These are phyloP conservation scores for Eremochloa ophiuroides DNA, from an alignment of 176 grass and related monocot species.

Conservation along the genomic window DNA sequence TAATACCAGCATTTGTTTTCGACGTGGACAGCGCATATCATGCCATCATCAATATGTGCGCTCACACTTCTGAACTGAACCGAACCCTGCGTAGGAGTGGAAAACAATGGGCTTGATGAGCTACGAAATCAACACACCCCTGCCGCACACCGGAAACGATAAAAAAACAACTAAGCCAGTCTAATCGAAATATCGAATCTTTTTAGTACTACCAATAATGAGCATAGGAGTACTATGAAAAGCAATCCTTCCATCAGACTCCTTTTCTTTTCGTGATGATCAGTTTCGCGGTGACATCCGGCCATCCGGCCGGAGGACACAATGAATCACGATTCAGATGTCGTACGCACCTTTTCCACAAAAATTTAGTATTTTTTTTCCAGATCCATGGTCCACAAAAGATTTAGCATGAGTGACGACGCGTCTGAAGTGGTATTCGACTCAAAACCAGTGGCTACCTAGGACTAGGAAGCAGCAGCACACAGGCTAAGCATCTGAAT, in stretches of 20 bases:
- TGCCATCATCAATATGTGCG: slow-evolving; percentile 21
- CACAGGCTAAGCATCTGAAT: neutral
- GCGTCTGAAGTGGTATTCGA: neutral
- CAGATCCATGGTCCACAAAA: neutral
- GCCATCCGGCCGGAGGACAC: neutral
- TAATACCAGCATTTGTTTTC: slow-evolving; percentile 16
- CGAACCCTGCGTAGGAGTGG: neutral
- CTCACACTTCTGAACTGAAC: neutral
- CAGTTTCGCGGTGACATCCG: neutral
- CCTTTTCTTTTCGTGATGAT: neutral
- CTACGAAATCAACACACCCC: neutral
- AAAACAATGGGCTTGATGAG: neutral
- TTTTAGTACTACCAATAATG: neutral
- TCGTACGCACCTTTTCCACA: neutral
- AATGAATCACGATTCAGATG: neutral
- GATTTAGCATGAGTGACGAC: neutral
- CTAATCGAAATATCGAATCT: slow-evolving; percentile 8
- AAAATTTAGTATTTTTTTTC: neutral
- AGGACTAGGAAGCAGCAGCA: neutral
- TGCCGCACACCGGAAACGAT: neutral
- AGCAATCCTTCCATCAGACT: neutral
- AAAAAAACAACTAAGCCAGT: neutral
- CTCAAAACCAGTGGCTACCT: neutral
- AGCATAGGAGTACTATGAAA: too few relatives aligned
- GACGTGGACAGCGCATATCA: slow-evolving; percentile 19